Conservation (phyloP, 73 alveolate species). For the Breviolum minutum region DNA sequence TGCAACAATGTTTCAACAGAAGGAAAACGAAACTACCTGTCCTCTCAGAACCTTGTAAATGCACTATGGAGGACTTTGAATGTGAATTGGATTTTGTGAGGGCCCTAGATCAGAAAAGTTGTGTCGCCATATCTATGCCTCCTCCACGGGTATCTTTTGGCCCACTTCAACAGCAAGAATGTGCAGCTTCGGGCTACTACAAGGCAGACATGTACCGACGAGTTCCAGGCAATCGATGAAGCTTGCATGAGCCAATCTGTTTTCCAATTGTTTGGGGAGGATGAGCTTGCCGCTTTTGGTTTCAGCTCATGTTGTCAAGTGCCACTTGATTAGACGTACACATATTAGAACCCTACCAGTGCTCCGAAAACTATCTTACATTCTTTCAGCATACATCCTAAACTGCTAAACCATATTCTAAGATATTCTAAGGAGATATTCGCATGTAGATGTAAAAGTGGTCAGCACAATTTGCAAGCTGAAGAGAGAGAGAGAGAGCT, state of each 20-base stretch:
- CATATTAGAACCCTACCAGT: no score
- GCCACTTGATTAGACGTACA: no score
- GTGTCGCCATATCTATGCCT: slow-evolving; percentile 13
- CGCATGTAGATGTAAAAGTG: no score
- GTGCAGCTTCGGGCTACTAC: neutral
- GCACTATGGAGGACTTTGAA: slow-evolving; percentile 60
- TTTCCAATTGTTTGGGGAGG: neutral
- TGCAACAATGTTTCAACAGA: slow-evolving; percentile 60
- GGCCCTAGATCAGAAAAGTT: slow-evolving; percentile 21
- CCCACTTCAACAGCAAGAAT: neutral
- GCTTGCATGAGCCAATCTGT: neutral
- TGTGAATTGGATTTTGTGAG: slow-evolving; percentile 38
- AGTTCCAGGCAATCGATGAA: slow-evolving; percentile 98
- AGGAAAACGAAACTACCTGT: slow-evolving; percentile 35
- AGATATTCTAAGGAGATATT: no score
- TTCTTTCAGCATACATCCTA: neutral
- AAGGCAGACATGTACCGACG: slow-evolving; percentile 96
- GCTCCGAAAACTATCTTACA: neutral
- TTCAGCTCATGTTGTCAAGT: neutral
- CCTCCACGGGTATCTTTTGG: slow-evolving; percentile 37
- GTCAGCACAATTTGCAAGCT: no score
- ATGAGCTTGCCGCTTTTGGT: neutral
- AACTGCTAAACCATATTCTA: no score
- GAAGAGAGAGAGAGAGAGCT: no score
- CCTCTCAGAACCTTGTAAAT: slow-evolving; percentile 22